Conservation (phyloP, 2,329 filamentous ascomycete species). For the Pyrenophora teres region DNA sequence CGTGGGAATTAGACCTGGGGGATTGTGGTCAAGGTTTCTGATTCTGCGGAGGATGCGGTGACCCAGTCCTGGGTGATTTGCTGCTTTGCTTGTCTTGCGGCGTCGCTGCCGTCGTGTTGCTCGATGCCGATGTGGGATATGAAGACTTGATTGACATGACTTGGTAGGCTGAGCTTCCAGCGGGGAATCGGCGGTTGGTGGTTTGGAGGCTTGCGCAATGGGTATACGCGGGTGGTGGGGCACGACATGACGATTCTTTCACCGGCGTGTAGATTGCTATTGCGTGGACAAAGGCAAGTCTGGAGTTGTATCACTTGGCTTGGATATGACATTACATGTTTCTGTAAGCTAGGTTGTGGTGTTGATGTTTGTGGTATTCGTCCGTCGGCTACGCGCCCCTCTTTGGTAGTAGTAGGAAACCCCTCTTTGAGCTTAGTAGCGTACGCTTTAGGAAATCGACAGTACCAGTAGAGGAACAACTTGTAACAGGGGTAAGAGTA, state of each 20-base stretch:
- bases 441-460: too few relatives aligned
- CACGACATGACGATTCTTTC: slow-evolving; percentile 15
- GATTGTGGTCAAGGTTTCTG: slow-evolving; percentile 37
- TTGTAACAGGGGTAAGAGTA: too few relatives aligned
- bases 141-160: slow-evolving; percentile 24
- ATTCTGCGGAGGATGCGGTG: slow-evolving; percentile 4
- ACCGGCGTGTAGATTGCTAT: too few relatives aligned
- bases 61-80: slow-evolving; percentile 29
- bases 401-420: too few relatives aligned
- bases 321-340: too few relatives aligned
- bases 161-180: slow-evolving; percentile 37
- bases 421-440: too few relatives aligned
- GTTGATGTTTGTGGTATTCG: too few relatives aligned
- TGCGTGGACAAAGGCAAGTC: too few relatives aligned
- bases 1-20: slow-evolving; percentile 8
- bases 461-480: too few relatives aligned
- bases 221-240: slow-evolving; percentile 29
- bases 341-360: too few relatives aligned
- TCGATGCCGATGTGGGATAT: slow-evolving; percentile 44
- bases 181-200: slow-evolving; percentile 42
- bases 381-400: too few relatives aligned
- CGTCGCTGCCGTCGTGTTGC: slow-evolving; percentile 19
- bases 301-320: too few relatives aligned
- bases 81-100: not conserved
- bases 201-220: slow-evolving; percentile 39